Evolutionary conservation across 2,329 filamentous ascomycete species (phyloP), one percentile per base, ranked within the genome.

Genomic region (Epichloe gansuensis): DNA sequence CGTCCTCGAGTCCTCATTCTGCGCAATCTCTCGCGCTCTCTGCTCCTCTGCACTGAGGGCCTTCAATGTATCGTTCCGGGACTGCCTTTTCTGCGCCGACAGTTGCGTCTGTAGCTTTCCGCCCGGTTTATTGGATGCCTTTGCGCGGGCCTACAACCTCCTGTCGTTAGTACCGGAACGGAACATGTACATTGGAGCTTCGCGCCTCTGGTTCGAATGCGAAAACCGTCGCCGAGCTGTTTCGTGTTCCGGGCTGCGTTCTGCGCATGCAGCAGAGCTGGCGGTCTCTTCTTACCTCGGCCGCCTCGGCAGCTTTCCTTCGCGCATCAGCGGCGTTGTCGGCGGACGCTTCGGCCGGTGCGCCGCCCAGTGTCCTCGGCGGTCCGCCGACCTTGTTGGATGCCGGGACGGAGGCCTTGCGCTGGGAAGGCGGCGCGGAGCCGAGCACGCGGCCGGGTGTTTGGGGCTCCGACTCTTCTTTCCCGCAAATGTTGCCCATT

Each of bases 401-500:
- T 17, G 50, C 4, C 7, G 76, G 74, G 57, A 80, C 73, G 61
- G 74, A 72, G 53, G 73, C 76, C 57, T 72, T 67, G 56, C 62
- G 72, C 58, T 64, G 74, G 56, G 71, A 66, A 67, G 62, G 74
- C 15, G 61, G 59, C 27, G 62, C 72, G 39, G 81, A 74, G 58
- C 81, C 84, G 51, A 95, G 75, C 39, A 81, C 78, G 51, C 87
- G 85, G 54, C 88, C 89, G 47, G 85, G 83, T 51, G 80, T 78
- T 50, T 80, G 70, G 66, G 80, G 74, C 60, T 86, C 81, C 56
- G 78, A 71, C 35, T 80, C 67, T 82, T 87, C 76, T 67, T 88
- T 89, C 65, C 88, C 87, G 73, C 87, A 95, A 69, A 89, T 77
- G 66, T 89, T 91, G 54, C 90, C 90, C 90, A 96, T 15, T 15